Evolutionary conservation across 352 stramenopile species (phyloP), one percentile per base, ranked within the genome.

Genomic region (Thraustochytrium striatum): DNA sequence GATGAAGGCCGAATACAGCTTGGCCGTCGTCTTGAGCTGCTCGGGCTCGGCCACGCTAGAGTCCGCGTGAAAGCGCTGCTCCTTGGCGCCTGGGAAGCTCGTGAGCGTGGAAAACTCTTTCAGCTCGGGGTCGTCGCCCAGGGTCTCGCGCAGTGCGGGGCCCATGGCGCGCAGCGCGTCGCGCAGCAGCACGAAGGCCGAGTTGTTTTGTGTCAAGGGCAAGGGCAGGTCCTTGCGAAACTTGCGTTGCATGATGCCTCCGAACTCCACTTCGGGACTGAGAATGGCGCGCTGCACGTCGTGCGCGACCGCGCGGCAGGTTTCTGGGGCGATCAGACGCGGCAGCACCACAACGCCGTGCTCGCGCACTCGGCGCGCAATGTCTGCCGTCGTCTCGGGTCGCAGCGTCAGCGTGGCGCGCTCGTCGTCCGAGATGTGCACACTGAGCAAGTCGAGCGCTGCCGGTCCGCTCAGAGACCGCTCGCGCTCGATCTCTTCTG

Each of bases 261-360:
- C 65, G 36, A 75, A 75, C 1, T 75, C 61, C 11, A 55, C 65
- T 7, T 38, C 3, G 41, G 65, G 65, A 43, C 61, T 32, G 43
- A 61, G 41, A 8, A 75, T 39, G 11, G 35, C 0, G 3, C 25
- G 8, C 28, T 70, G 8, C 19, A 19, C 52, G 7, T 38, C 32
- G 21, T 75, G 41, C 0, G 41, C 65, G n/a, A 75, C 9, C 8
- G 19, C 32, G 16, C 65, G 44, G 50, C 65, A 75, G 0, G 32
- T 16, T 21, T 68, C 32, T 9, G 32, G 65, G 44, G 43, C 50
- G 1, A 75, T 43, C 11, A 75, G 11, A 5, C 50, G 25, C 3
- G 65, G 65, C 41, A 75, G 44, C 39, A 75, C 65, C 11, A 75
- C 61, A 21, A 75, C 39, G n/a, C 65, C 65, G 50, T 75, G 65